Percentiles rank a stretch among this genome's conserved stretches.
phyloP scores from a whole-genome alignment of 1,139 yeast species.

The Candida neerlandica region DNA sequence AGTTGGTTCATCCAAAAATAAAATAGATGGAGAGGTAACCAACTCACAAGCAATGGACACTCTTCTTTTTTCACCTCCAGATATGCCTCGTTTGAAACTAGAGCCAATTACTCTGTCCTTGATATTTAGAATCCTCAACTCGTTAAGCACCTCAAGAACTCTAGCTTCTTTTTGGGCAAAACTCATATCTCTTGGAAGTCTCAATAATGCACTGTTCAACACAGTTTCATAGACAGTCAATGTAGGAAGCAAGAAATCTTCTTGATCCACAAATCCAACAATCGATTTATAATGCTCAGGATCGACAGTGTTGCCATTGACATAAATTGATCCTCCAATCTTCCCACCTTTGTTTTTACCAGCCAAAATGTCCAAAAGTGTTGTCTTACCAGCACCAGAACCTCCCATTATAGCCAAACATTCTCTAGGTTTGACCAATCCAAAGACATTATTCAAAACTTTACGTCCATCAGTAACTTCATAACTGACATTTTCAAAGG shows the following conservation, averaged over 20 bases:
- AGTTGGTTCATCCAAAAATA: conserved; percentile 88
- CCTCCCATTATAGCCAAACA: conserved; percentile 98
- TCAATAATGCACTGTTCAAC: conserved; percentile 82
- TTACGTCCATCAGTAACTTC: conserved; percentile 48
- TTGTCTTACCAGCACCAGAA: conserved; percentile 97
- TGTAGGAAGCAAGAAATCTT: conserved; percentile 87
- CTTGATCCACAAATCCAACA: conserved; percentile 97
- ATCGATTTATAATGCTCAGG: conserved; percentile 58
- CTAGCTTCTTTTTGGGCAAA: conserved; percentile 70
- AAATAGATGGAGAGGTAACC: conserved; percentile 80
- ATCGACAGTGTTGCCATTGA: conserved; percentile 64
- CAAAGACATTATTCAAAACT: conserved; percentile 67
- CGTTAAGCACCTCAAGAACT: conserved; percentile 82
- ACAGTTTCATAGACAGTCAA: conserved; percentile 95
- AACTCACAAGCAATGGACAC: conserved; percentile 90
- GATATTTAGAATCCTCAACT: conserved; percentile 78
- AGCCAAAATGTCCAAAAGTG: conserved; percentile 86
- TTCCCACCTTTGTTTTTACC: conserved; percentile 80
- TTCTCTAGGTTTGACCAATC: conserved; percentile 82
- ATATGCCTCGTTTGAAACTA: conserved; percentile 86
- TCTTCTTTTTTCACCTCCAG: conserved; percentile 91
- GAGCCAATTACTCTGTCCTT: conserved; percentile 88
- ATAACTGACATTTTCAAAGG: conserved; percentile 75
- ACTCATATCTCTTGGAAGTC: conserved; percentile 82
- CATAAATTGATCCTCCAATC: conserved; percentile 63